These are phyloP conservation scores for Eragrostis nindensis DNA, from an alignment of 176 grass and related monocot genomes.

Conservation along the genomic window DNA sequence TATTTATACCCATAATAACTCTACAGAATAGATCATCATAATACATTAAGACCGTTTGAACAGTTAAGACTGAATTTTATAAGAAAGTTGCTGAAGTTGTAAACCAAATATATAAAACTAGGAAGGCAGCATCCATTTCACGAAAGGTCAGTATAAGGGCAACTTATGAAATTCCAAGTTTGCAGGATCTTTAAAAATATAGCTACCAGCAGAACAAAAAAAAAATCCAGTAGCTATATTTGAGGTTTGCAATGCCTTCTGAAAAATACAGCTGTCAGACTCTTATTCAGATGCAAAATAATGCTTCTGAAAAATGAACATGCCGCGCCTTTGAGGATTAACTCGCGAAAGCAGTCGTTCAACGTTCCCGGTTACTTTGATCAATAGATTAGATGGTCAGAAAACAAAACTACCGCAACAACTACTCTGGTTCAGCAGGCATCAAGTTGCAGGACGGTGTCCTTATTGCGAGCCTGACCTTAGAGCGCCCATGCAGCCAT, in stretches of 20 bases:
- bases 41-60: too few relatives aligned
- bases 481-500: slow-evolving; percentile 38
- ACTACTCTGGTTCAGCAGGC: neutral
- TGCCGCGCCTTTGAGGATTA: neutral
- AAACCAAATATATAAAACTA: neutral
- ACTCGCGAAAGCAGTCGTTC: neutral
- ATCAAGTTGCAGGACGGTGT: slow-evolving; percentile 48
- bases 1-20: neutral
- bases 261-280: neutral
- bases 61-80: too few relatives aligned
- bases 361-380: neutral
- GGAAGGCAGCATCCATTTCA: neutral
- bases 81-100: neutral
- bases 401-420: neutral
- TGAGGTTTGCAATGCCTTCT: neutral
- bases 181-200: neutral
- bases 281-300: slow-evolving; percentile 2
- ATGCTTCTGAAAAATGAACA: neutral
- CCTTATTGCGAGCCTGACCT: slow-evolving; percentile 37
- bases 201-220: neutral
- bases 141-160: neutral
- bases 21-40: too few relatives aligned
- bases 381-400: neutral
- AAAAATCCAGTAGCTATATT: neutral
- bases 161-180: neutral